phyloP scores from a whole-genome alignment of 441 rosid species.

The Geranium incanum region DNA sequence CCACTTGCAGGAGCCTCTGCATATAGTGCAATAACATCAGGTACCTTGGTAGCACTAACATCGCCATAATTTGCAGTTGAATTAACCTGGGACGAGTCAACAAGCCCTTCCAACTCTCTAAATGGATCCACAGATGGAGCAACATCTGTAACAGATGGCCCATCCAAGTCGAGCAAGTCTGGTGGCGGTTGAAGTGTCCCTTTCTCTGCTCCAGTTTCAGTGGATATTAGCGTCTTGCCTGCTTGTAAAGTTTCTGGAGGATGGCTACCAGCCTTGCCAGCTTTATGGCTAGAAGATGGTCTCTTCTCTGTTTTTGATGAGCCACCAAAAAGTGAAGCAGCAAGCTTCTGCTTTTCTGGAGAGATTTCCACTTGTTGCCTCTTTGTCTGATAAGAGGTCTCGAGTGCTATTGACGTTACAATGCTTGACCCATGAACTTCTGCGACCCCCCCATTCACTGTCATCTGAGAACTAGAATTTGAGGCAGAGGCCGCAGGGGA shows the following conservation, averaged over 20 bases:
- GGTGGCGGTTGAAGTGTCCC: constrained; percentile 58
- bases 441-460: constrained; percentile 38
- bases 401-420: constrained; percentile 41
- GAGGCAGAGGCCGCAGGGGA: constrained; percentile 41
- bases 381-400: constrained; percentile 48
- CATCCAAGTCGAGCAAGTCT: constrained; percentile 86
- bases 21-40: constrained; percentile 51
- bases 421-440: constrained; percentile 33
- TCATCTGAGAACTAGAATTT: constrained; percentile 39
- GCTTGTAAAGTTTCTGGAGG: constrained; percentile 28
- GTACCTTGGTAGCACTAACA: constrained; percentile 24
- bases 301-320: constrained; percentile 60
- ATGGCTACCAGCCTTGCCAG: constrained; percentile 39
- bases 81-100: constrained; percentile 43
- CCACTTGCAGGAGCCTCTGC: constrained; percentile 36
- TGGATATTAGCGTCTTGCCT: constrained; percentile 24
- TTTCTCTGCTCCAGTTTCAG: constrained; percentile 28
- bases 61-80: constrained; percentile 25
- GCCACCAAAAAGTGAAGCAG: constrained; percentile 90
- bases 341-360: constrained; percentile 90
- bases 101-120: constrained; percentile 74
- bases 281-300: constrained; percentile 47
- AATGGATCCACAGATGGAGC: constrained; percentile 59
- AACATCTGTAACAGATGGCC: constrained; percentile 35
- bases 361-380: constrained; percentile 56